Base-by-base conservation (phyloP, 2,329 filamentous ascomycete genomes). In the Colletotrichum sp. region DNA sequence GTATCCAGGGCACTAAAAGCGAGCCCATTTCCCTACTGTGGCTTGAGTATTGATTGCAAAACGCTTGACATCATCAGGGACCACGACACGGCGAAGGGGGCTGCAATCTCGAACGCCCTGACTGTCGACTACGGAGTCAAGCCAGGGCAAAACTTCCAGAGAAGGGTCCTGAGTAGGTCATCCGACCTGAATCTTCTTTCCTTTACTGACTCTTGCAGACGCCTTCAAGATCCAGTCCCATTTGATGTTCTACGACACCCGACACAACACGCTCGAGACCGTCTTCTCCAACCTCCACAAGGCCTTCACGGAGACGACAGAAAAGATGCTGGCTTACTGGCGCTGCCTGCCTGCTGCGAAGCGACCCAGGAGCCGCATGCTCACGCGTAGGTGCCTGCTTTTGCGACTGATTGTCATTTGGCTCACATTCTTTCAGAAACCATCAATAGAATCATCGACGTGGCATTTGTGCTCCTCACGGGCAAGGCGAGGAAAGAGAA, bases 211-310 rank as follows among this genome's bases (percentile, higher is more conserved):
- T 13, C 16, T 63, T 72, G 39, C 67, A 92, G 90, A 89, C 80
- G 86, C 92, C 5, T 95, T 99, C 87, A 96, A 96, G 83, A 92
- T 97, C 69, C 95, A 98, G 82, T 93, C 96, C 68, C 94, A 97
- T 80, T 88, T 92, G 66, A 96, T 98, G 92, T 94, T 95, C 83
- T 93, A 95, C 80, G 95, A 98, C 83, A 95, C 94, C 6, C 85
- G 89, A 5, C 93, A 96, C 87, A 99, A 99, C 85, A 91, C 92
- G 5, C 82, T 90, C 9, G 79, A 83, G 6, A 95, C 93, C 0
- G 94, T 97, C 15, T 87, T 96, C 6, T 84, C 86, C n/a, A 98
- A 97, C 79, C 86, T 98, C 5, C 91, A 93, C 80, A 89, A 90
- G n/a, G 92, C 92, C 36, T 96, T 98, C 80, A 81, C 88, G 21